Evolutionary conservation across 495 filamentous ascomycete species (phyloP).

Genomic region (Lophiostoma macrostomum): DNA sequence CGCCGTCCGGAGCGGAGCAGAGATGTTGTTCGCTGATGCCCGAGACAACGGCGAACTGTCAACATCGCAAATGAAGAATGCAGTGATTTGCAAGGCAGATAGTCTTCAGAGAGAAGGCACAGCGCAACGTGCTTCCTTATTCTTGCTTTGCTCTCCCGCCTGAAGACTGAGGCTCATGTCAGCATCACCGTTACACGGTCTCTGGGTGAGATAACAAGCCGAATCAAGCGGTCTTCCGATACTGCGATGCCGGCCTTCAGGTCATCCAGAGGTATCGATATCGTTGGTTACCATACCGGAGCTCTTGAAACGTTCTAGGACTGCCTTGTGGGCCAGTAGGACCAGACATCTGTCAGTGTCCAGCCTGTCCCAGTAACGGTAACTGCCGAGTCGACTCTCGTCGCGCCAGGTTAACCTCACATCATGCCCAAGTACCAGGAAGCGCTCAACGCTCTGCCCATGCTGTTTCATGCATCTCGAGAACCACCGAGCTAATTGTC

Average conservation of each 20-base stretch:
- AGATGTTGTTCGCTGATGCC: too few relatives aligned
- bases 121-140: too few relatives aligned
- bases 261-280: not conserved
- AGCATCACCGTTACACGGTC: not conserved
- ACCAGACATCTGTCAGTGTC: not conserved
- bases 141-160: too few relatives aligned
- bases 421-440: not conserved
- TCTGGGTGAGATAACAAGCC: not conserved
- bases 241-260: too few relatives aligned
- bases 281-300: conserved; percentile 15
- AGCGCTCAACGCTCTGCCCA: not conserved
- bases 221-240: not conserved
- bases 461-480: not conserved
- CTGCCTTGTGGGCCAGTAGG: not conserved
- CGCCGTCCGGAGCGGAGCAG: not conserved
- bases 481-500: not conserved
- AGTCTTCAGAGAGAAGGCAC: too few relatives aligned
- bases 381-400: not conserved
- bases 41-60: too few relatives aligned
- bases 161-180: too few relatives aligned
- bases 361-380: too few relatives aligned
- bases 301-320: conserved; percentile 9
- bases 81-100: too few relatives aligned
- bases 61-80: too few relatives aligned
- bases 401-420: not conserved